phyloP scores from a whole-genome alignment of 2,329 filamentous ascomycete species.

The Macrophomina phaseolina region DNA sequence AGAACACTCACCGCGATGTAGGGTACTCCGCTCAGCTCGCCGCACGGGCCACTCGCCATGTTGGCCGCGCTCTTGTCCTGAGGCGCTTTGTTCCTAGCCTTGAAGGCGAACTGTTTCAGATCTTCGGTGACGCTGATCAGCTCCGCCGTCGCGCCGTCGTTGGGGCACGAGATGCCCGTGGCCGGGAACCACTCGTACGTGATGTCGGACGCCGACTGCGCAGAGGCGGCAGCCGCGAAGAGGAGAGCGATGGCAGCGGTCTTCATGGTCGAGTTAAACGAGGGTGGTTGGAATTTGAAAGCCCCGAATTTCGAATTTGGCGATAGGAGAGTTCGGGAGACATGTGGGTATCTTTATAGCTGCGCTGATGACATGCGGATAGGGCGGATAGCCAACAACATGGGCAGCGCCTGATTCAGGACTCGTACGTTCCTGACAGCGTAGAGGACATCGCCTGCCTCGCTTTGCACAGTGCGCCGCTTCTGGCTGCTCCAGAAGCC shows the following conservation, averaged over 20 bases:
- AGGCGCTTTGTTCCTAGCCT: background rate
- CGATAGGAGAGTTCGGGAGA: no score
- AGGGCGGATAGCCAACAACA: background rate
- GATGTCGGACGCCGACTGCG: background rate
- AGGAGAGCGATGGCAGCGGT: background rate
- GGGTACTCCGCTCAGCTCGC: background rate
- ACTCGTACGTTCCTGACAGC: background rate
- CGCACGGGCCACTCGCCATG: background rate
- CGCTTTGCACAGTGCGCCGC: background rate
- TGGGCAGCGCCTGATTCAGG: background rate
- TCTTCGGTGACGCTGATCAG: background rate
- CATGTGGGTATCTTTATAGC: background rate
- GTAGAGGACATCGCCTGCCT: background rate
- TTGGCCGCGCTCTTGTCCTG: background rate
- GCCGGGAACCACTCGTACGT: constrained; percentile 4
- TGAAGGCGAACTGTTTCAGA: background rate
- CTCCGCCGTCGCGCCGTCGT: background rate
- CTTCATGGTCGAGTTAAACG: background rate
- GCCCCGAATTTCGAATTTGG: no score
- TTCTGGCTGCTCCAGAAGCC: background rate
- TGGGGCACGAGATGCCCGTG: constrained; percentile 5
- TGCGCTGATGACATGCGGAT: background rate
- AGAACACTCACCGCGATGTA: background rate
- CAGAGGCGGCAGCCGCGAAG: background rate
- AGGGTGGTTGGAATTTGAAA: no score